Percentiles rank a stretch among this genome's conserved stretches.
Evolutionary conservation across 345 rosid species (phyloP).

Genomic region (Eucalyptus viminalis): DNA sequence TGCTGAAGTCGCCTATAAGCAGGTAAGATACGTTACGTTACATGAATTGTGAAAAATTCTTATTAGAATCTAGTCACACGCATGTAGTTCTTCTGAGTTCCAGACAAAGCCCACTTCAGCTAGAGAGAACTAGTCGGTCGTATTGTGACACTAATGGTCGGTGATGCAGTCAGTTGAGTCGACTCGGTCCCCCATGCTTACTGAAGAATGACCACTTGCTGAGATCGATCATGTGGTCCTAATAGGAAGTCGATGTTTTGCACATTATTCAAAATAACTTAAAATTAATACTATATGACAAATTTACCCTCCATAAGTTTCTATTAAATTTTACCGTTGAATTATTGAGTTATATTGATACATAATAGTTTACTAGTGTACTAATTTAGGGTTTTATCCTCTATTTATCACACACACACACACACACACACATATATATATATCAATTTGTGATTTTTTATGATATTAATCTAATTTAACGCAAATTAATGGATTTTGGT

Average conservation of each 20-base stretch:
- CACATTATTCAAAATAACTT: background rate
- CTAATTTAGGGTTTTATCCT: too few relatives aligned
- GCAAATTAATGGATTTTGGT: too few relatives aligned
- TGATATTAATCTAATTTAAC: too few relatives aligned
- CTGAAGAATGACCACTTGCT: background rate
- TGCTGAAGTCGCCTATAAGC: background rate
- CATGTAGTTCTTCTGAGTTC: background rate
- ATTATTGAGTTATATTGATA: too few relatives aligned
- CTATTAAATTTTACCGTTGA: fast-evolving
- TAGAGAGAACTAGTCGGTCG: background rate
- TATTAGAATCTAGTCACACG: background rate
- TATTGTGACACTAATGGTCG: background rate
- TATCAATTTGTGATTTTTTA: fast-evolving
- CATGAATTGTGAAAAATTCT: background rate
- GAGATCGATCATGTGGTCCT: background rate
- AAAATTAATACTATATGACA: too few relatives aligned
- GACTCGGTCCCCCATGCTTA: background rate
- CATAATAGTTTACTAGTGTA: too few relatives aligned
- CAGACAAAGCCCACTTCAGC: background rate
- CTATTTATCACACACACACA: too few relatives aligned
- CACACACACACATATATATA: too few relatives aligned
- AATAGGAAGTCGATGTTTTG: background rate
- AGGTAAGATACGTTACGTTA: background rate
- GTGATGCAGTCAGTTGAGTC: background rate
- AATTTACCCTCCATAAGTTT: background rate